Evolutionary conservation across 345 rosid genomes (phyloP).

Genomic region (Aquilaria malaccensis): DNA sequence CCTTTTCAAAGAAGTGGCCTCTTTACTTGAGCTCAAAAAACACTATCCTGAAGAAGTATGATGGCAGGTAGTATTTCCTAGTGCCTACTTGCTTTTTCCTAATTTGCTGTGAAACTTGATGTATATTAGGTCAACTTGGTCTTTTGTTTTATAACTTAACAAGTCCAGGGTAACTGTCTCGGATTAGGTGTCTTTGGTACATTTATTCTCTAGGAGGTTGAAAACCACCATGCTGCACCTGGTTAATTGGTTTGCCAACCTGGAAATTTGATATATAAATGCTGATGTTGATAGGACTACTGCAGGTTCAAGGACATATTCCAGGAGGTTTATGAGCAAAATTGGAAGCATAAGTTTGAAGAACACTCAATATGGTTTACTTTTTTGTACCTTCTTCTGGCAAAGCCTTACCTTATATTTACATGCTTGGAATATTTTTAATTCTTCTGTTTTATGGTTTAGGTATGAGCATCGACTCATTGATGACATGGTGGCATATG

Average conservation of each 20-base stretch:
- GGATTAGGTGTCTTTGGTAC: not conserved
- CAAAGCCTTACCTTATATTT: not conserved
- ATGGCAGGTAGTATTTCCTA: slow-evolving; percentile 70
- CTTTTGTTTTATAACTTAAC: not conserved
- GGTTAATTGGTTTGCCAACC: not conserved
- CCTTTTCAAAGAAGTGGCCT: slow-evolving; percentile 89
- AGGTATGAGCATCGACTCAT: slow-evolving; percentile 99
- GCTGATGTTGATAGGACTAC: slow-evolving; percentile 14
- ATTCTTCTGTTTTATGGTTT: slow-evolving; percentile 7
- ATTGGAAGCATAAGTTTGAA: slow-evolving; percentile 89
- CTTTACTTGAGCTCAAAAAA: slow-evolving; percentile 94
- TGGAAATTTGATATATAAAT: slow-evolving; percentile 4
- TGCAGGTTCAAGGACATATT: slow-evolving; percentile 95
- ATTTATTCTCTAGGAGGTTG: not conserved
- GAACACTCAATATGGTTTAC: slow-evolving; percentile 83
- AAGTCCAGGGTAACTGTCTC: not conserved
- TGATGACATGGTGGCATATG: slow-evolving; percentile 99
- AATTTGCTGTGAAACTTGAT: not conserved
- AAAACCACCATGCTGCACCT: not conserved
- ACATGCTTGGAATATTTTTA: slow-evolving; percentile 2
- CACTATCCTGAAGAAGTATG: slow-evolving; percentile 95
- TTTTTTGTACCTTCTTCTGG: slow-evolving; percentile 11
- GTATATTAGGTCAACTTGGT: not conserved
- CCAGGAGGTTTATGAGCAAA: slow-evolving; percentile 85
- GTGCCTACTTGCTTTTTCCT: slow-evolving; percentile 1